Conservation (phyloP, 2,329 filamentous ascomycete genomes). For the Cytospora leucostoma region DNA sequence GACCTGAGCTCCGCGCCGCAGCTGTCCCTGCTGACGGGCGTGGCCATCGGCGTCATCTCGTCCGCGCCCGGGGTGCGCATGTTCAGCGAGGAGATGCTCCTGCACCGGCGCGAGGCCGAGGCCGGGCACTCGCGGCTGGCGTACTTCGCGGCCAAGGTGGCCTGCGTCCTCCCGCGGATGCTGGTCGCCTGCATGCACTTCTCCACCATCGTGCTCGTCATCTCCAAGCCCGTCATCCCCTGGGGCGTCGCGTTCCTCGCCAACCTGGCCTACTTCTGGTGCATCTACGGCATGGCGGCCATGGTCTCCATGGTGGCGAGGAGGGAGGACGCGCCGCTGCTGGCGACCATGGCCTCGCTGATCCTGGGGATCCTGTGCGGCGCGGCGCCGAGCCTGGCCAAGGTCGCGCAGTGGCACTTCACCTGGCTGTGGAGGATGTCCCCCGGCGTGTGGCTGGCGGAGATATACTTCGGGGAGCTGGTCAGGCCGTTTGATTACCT, state of each 20-base stretch:
- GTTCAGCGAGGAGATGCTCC: constrained; percentile 57
- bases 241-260: constrained; percentile 51
- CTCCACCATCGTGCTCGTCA: constrained; percentile 50
- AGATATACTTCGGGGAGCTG: constrained; percentile 57
- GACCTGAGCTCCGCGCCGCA: constrained; percentile 54
- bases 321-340: constrained; percentile 57
- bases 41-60: constrained; percentile 58
- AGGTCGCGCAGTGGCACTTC: constrained; percentile 53
- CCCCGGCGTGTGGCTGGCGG: constrained; percentile 58
- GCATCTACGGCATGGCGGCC: constrained; percentile 58
- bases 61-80: constrained; percentile 57
- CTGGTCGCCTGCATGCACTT: constrained; percentile 55
- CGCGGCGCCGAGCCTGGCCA: constrained; percentile 51
- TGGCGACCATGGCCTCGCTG: constrained; percentile 56
- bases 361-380: constrained; percentile 57
- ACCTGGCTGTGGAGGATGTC: constrained; percentile 57
- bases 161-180: constrained; percentile 55
- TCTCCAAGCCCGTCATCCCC: constrained; percentile 52
- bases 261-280: constrained; percentile 59
- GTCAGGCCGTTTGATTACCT: constrained; percentile 51
- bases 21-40: constrained; percentile 53
- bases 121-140: constrained; percentile 57
- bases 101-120: constrained; percentile 57
- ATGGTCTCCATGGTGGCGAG: constrained; percentile 55
- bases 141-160: constrained; percentile 58